These are phyloP conservation scores for Cutaneotrichosporon sp. DNA, from an alignment of 1,284 basidiomycete species.

Conservation along the genomic window DNA sequence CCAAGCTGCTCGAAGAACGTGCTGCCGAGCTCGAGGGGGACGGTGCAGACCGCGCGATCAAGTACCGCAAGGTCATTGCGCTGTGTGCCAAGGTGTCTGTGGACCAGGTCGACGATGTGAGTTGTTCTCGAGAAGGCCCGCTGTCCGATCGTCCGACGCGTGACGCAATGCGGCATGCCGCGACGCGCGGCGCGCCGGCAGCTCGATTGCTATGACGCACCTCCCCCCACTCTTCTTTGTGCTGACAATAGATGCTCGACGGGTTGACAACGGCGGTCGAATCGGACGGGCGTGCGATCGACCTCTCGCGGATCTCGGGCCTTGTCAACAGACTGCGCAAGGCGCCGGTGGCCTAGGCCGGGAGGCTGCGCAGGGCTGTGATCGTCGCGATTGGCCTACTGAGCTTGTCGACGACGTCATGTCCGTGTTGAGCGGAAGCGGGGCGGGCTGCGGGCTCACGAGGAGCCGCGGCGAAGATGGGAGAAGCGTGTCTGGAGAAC, in stretches of 20 bases:
- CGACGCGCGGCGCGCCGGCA: neutral
- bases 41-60: conserved; percentile 79
- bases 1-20: conserved; percentile 69
- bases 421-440: neutral
- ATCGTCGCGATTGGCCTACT: neutral
- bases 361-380: neutral
- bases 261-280: conserved; percentile 85
- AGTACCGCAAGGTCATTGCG: conserved; percentile 87
- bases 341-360: conserved; percentile 10
- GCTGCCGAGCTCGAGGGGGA: conserved; percentile 72
- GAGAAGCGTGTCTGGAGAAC: neutral
- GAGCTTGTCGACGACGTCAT: neutral
- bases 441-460: neutral
- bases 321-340: conserved; percentile 63
- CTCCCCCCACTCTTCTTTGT: neutral
- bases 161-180: neutral
- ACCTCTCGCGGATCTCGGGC: conserved; percentile 80
- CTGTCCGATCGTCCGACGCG: too few relatives aligned
- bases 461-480: too few relatives aligned
- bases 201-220: too few relatives aligned
- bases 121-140: too few relatives aligned
- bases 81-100: conserved; percentile 84
- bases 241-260: conserved; percentile 70
- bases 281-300: conserved; percentile 79
- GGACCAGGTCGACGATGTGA: conserved; percentile 84